A percentile compares a stretch with the other conserved stretches of the same genome.
Conservation (phyloP, 345 rosid genomes). For the Physaria fendleri region DNA sequence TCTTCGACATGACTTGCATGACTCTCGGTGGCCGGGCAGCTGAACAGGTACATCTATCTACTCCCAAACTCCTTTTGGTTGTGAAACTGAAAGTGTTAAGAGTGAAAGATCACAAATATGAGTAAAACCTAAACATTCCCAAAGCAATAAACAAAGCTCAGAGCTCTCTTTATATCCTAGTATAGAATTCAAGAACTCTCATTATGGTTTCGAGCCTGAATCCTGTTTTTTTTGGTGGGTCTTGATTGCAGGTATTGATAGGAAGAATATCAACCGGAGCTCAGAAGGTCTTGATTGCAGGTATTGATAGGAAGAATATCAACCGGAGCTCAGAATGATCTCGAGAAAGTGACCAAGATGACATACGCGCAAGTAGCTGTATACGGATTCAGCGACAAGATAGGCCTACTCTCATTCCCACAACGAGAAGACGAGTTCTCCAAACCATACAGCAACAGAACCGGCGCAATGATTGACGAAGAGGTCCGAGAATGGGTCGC, state of each 20-base stretch:
- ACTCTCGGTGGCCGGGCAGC: constrained; percentile 98
- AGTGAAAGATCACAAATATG: not conserved
- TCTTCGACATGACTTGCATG: constrained; percentile 94
- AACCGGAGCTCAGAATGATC: constrained; percentile 91
- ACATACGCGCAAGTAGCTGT: constrained; percentile 95
- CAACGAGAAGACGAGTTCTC: constrained; percentile 74
- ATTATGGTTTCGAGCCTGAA: too few species aligned
- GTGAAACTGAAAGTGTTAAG: not conserved
- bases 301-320: constrained; percentile 84
- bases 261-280: constrained; percentile 92
- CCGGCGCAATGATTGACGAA: constrained; percentile 69
- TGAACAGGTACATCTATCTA: constrained; percentile 59
- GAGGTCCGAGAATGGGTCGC: constrained; percentile 91
- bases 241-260: constrained; percentile 51
- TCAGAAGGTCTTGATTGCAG: constrained; percentile 36
- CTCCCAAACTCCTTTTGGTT: not conserved
- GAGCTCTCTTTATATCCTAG: not conserved
- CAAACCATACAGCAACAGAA: constrained; percentile 91
- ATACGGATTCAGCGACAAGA: constrained; percentile 93
- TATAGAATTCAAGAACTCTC: not conserved
- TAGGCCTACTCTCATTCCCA: constrained; percentile 92
- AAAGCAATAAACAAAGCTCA: not conserved
- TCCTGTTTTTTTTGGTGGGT: not conserved
- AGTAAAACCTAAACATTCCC: not conserved
- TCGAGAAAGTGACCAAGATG: constrained; percentile 95